Evolutionary conservation across 2,329 filamentous ascomycete species (phyloP).

Genomic region (Fusarium xylarioides): DNA sequence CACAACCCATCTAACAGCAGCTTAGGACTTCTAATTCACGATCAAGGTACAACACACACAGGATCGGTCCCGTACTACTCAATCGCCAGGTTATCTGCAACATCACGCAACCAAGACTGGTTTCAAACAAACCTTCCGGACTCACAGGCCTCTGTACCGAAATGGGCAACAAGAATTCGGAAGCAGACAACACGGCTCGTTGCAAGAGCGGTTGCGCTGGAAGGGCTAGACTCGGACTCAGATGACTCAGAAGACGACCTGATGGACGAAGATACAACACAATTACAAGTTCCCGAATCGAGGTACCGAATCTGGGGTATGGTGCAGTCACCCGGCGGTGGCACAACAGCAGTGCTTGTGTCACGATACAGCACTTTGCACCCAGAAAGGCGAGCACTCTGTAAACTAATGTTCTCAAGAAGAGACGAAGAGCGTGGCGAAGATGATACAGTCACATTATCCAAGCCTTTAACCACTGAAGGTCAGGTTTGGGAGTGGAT

Average conservation of each 20-base stretch:
- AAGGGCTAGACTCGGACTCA: slow-evolving; percentile 47
- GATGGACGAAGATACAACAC: slow-evolving; percentile 46
- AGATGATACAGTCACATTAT: background rate
- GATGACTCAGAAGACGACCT: slow-evolving; percentile 45
- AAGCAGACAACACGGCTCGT: slow-evolving; percentile 56
- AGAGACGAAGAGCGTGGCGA: slow-evolving; percentile 28
- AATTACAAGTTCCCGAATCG: slow-evolving; percentile 57
- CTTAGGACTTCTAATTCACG: slow-evolving; percentile 58
- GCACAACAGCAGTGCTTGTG: slow-evolving; percentile 60
- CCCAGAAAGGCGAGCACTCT: slow-evolving; percentile 54
- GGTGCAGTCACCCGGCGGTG: slow-evolving; percentile 60
- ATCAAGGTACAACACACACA: slow-evolving; percentile 36
- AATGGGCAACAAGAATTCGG: slow-evolving; percentile 60
- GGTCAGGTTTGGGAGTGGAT: slow-evolving; percentile 66
- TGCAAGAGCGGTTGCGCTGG: slow-evolving; percentile 56
- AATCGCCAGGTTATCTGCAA: slow-evolving; percentile 62
- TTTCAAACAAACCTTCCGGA: slow-evolving; percentile 59
- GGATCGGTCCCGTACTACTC: slow-evolving; percentile 58
- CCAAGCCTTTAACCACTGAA: slow-evolving; percentile 55
- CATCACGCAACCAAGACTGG: slow-evolving; percentile 61
- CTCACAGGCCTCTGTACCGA: slow-evolving; percentile 42
- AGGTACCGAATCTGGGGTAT: slow-evolving; percentile 65
- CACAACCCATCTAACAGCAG: background rate
- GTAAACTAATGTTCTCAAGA: slow-evolving; percentile 51
- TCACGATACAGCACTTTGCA: slow-evolving; percentile 60